Evolutionary conservation across 257 asterid genomes (phyloP), one percentile per base, ranked within the genome.

Genomic region (Solanum chiquidenum): DNA sequence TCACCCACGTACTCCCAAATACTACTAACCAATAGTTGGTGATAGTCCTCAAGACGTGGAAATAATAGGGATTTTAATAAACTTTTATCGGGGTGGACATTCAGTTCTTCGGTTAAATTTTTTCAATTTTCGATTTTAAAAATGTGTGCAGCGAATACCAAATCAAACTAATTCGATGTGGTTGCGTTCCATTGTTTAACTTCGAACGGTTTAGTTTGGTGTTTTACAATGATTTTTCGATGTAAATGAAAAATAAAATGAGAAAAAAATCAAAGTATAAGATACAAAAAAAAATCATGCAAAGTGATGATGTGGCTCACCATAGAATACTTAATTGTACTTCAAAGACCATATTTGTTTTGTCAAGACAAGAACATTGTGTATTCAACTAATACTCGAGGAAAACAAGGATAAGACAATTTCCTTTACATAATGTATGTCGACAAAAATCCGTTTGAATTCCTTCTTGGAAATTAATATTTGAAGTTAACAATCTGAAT

Each of bases 1-100:
- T 92, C 98, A 95, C 97, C 93, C 96, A 95, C 96, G 98, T 95
- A 95, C 90, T 90, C 84, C 37, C 62, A 77, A n/a, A n/a, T 77
- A 23, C 35, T n/a, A 40, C n/a, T 7, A n/a, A 33, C 44, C 42
- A 18, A 33, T 27, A 60, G 71, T 23, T 20, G 9, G 40, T 69
- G 38, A 76, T 38, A 38, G 83, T 23, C 55, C 42, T 23, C 34
- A 29, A 66, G 74, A 66, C 29, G 29, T 23, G 29, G 69, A 60
- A 60, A 23, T 55, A 52, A 52, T 52, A 16, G 9, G 21, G 1
- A 52, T 52, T 52, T 52, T 6, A 52, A 52, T 52, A 2, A 52
- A 0, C 12, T 44, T 44, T 44, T 44, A 44, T 1, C 6, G 0
- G 2, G 55, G 6, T 46, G 18, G 55, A 13, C 4, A 2, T 55